These are phyloP conservation scores for Anthracocystis panici-leucophaei DNA, from an alignment of 1,284 basidiomycete genomes.

Conservation along the genomic window DNA sequence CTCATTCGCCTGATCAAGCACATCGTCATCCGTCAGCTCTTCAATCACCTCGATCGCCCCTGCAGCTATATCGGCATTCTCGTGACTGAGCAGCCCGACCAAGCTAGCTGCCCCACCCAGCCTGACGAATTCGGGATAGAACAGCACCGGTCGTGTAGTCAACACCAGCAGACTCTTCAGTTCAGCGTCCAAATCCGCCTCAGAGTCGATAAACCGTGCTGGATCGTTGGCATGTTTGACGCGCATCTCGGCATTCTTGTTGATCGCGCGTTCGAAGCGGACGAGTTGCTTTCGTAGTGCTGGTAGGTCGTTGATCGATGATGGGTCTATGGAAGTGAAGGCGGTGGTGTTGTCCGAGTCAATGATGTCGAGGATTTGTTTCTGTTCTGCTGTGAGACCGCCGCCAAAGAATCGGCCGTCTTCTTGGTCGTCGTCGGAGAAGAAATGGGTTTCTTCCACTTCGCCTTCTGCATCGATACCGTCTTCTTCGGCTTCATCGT, in stretches of 20 bases:
- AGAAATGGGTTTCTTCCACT: constrained; percentile 43
- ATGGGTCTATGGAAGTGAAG: constrained; percentile 7
- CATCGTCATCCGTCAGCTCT: constrained; percentile 96
- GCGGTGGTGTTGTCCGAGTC: constrained; percentile 24
- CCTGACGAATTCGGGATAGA: constrained; percentile 89
- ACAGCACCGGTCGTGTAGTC: constrained; percentile 84
- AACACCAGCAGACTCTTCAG: constrained; percentile 84
- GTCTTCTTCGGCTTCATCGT: constrained; percentile 34
- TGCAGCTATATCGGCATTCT: constrained; percentile 65
- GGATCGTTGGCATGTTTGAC: constrained; percentile 71
- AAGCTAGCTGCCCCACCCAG: constrained; percentile 79
- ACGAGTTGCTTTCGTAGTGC: constrained; percentile 77
- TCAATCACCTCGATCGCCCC: constrained; percentile 74
- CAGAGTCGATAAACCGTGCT: constrained; percentile 94
- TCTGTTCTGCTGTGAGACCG: constrained; percentile 64
- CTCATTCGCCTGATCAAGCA: constrained; percentile 78
- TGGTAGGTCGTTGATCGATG: constrained; percentile 11
- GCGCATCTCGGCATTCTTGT: constrained; percentile 93
- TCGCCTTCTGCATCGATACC: constrained; percentile 18
- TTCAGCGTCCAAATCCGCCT: constrained; percentile 89
- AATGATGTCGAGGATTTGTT: constrained; percentile 66
- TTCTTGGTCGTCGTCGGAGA: constrained; percentile 66
- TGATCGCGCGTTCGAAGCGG: constrained; percentile 85
- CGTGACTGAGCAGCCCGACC: constrained; percentile 78
- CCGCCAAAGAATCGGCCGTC: constrained; percentile 66